phyloP scores from a whole-genome alignment of 1,139 yeast species.

The Torulaspora pretoriensis region DNA sequence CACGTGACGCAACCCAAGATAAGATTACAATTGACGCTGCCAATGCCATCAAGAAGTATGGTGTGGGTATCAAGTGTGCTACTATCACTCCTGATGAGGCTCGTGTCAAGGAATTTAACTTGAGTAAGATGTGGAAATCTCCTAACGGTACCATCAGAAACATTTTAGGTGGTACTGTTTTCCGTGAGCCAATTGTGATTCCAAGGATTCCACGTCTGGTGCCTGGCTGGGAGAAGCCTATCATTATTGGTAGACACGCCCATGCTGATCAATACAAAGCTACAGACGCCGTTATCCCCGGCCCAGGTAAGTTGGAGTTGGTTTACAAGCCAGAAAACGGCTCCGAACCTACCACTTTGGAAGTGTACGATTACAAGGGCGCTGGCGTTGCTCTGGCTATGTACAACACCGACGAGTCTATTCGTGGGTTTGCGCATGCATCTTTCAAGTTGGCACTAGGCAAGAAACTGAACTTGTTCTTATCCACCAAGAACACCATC shows the following conservation, averaged over 20 bases:
- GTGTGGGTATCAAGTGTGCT: conserved; percentile 83
- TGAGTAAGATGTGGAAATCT: conserved; percentile 81
- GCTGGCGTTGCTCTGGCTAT: conserved; percentile 72
- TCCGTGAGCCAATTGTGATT: conserved; percentile 77
- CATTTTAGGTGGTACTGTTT: conserved; percentile 77
- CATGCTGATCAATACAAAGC: conserved; percentile 84
- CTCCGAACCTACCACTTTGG: conserved; percentile 44
- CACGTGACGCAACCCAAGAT: conserved; percentile 69
- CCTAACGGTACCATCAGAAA: conserved; percentile 85
- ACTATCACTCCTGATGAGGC: conserved; percentile 84
- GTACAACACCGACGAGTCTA: conserved; percentile 83
- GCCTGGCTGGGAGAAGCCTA: conserved; percentile 77
- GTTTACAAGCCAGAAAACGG: conserved; percentile 54
- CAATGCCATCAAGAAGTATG: conserved; percentile 65
- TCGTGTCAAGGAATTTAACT: conserved; percentile 67
- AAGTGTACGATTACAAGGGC: conserved; percentile 58
- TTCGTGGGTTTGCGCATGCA: conserved; percentile 70
- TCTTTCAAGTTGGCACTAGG: conserved; percentile 70
- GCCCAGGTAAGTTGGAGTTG: conserved; percentile 64
- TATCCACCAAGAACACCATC: conserved; percentile 77
- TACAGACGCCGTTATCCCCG: conserved; percentile 64
- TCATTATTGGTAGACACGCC: conserved; percentile 82
- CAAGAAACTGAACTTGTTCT: conserved; percentile 61
- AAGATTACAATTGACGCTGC: conserved; percentile 74
- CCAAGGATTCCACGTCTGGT: conserved; percentile 72